These are phyloP conservation scores for Dactylonectria macrodidyma DNA, from an alignment of 2,329 filamentous ascomycete species.

Conservation along the genomic window DNA sequence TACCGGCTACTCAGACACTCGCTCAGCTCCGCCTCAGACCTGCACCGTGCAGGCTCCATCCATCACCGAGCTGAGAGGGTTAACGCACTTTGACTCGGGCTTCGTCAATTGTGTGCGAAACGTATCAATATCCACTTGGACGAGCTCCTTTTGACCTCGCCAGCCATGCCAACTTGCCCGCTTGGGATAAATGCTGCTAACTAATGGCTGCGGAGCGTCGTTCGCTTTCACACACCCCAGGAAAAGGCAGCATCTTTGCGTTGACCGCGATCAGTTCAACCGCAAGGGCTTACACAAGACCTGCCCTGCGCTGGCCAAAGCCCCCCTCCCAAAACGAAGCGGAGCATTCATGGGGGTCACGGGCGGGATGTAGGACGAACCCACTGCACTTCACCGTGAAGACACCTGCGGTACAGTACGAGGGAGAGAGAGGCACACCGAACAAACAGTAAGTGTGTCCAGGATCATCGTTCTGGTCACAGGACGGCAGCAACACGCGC, in stretches of 20 bases:
- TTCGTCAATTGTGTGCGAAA: constrained; percentile 6
- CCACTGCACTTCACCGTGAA: constrained; percentile 24
- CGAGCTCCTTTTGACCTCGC: constrained; percentile 1
- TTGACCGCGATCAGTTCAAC: not conserved
- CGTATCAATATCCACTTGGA: constrained; percentile 2
- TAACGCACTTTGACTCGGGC: not conserved
- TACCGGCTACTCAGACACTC: constrained; percentile 10
- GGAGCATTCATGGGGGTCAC: constrained; percentile 12
- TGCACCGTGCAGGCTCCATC: constrained; percentile 22
- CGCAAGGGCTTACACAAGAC: constrained; percentile 2
- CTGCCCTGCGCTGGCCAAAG: constrained; percentile 7
- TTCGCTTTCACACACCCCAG: not conserved
- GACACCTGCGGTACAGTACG: constrained; percentile 3
- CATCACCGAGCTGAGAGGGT: constrained; percentile 3
- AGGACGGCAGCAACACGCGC: constrained; percentile 33
- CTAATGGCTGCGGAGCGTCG: not conserved
- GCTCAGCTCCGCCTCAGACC: constrained; percentile 19
- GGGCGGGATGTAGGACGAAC: constrained; percentile 7
- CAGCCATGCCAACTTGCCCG: not conserved
- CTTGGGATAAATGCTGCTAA: not conserved
- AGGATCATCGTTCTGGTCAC: constrained; percentile 36
- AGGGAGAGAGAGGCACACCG: constrained; percentile 9
- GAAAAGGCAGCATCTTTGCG: not conserved
- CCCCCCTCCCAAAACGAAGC: not conserved
- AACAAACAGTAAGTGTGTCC: constrained; percentile 17